Percentiles rank a stretch among this genome's conserved stretches.
phyloP scores from a whole-genome alignment of 2,329 filamentous ascomycete genomes.

The Fusarium tuaranense region DNA sequence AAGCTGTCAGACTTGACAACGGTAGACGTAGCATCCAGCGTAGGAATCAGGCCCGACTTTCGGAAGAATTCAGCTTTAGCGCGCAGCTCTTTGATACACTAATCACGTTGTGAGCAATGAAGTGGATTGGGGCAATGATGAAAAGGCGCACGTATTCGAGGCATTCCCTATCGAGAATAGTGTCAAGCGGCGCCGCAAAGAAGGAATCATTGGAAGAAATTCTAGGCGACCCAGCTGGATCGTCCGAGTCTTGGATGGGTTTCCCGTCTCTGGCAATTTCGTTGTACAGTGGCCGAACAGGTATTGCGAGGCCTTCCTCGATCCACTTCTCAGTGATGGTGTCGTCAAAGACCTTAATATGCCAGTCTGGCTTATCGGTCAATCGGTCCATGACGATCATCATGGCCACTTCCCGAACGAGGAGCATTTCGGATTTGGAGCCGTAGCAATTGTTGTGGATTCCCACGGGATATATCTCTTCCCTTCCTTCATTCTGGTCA shows the following conservation, averaged over 20 bases:
- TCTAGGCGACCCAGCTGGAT: background rate
- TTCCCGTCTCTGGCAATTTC: constrained; percentile 5
- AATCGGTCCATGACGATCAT: constrained; percentile 43
- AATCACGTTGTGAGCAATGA: background rate
- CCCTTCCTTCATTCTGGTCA: rapidly evolving
- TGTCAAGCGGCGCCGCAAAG: background rate
- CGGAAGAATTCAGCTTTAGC: constrained; percentile 59
- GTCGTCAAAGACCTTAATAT: constrained; percentile 38
- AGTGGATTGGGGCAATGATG: background rate
- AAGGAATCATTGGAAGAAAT: background rate
- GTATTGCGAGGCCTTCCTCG: constrained; percentile 27
- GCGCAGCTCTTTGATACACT: constrained; percentile 54
- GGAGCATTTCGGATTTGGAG: constrained; percentile 4
- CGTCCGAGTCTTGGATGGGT: background rate
- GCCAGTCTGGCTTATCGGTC: constrained; percentile 44
- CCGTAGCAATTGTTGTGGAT: background rate
- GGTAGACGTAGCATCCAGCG: constrained; percentile 34
- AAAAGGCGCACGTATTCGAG: constrained; percentile 28
- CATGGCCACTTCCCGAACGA: constrained; percentile 40
- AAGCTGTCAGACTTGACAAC: constrained; percentile 40
- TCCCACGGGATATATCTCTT: background rate
- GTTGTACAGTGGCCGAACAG: constrained; percentile 1
- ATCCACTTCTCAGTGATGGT: constrained; percentile 17
- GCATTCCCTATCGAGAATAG: constrained; percentile 24
- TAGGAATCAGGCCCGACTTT: constrained; percentile 50